phyloP scores from a whole-genome alignment of 2,329 filamentous ascomycete genomes.

The Lachnellula arida region DNA sequence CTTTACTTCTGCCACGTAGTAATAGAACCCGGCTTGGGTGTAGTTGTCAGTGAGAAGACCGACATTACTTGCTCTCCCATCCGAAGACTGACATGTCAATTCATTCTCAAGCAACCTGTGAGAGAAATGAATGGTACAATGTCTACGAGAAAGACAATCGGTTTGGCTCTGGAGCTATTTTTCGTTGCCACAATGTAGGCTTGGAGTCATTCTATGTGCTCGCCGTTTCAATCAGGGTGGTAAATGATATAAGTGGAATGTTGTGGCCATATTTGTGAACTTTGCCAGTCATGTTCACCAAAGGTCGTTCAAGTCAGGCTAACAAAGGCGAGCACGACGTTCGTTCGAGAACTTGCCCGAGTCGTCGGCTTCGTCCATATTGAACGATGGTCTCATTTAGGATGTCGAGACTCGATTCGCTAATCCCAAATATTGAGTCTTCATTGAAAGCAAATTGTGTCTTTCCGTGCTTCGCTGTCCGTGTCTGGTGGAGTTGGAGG shows the following conservation, averaged over 20 bases:
- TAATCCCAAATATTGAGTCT: not conserved
- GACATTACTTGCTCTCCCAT: slow-evolving; percentile 42
- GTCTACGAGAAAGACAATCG: slow-evolving; percentile 43
- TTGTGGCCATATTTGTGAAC: slow-evolving; percentile 27
- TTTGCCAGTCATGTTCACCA: slow-evolving; percentile 24
- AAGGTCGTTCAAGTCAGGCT: not conserved
- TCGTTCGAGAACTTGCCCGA: not conserved
- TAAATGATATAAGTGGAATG: slow-evolving; percentile 12
- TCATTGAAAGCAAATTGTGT: not conserved
- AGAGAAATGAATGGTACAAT: slow-evolving; percentile 28
- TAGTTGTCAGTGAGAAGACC: slow-evolving; percentile 44
- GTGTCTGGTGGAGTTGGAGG: not conserved
- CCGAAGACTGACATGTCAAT: slow-evolving; percentile 38
- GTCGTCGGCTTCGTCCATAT: not conserved
- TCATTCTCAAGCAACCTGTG: not conserved
- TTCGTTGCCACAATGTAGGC: slow-evolving; percentile 42
- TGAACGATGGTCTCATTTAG: not conserved
- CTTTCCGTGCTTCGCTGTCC: not conserved
- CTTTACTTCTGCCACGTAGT: slow-evolving; percentile 45
- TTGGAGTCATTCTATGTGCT: slow-evolving; percentile 35
- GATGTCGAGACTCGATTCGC: not conserved
- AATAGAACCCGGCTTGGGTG: slow-evolving; percentile 39
- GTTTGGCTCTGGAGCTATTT: slow-evolving; percentile 37
- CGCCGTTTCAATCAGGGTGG: slow-evolving; percentile 31
- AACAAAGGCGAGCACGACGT: not conserved